Conservation (phyloP, 2,329 filamentous ascomycete species). For the Scytalidium sp. region DNA sequence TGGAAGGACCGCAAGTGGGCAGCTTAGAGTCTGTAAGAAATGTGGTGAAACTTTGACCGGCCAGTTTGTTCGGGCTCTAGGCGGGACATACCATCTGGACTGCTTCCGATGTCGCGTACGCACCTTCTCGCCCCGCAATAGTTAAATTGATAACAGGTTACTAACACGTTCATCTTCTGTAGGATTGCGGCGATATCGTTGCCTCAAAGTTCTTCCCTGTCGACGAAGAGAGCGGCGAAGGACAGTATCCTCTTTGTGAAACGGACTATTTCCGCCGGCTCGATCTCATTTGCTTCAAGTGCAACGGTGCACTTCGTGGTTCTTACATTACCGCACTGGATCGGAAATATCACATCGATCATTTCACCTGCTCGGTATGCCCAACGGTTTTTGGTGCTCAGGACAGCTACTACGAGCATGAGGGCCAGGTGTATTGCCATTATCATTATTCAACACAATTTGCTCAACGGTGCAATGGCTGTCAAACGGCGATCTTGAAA, state of each 20-base stretch:
- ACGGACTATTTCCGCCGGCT: conserved; percentile 95
- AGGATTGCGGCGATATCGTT: conserved; percentile 97
- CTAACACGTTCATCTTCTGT: conserved; percentile 22
- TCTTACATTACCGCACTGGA: conserved; percentile 98
- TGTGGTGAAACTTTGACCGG: conserved; percentile 85
- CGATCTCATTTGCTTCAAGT: conserved; percentile 86
- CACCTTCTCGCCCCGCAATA: conserved; percentile 7
- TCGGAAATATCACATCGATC: conserved; percentile 97
- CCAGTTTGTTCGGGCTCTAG: conserved; percentile 91
- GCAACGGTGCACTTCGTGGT: conserved; percentile 86
- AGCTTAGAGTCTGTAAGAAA: conserved; percentile 73
- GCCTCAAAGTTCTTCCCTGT: conserved; percentile 99
- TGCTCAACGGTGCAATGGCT: conserved; percentile 93
- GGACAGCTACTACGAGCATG: conserved; percentile 98
- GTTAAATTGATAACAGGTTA: conserved; percentile 8
- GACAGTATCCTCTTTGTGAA: conserved; percentile 94
- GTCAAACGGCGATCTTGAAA: conserved; percentile 94
- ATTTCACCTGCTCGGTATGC: conserved; percentile 97
- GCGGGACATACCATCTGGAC: conserved; percentile 93
- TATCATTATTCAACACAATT: conserved; percentile 99
- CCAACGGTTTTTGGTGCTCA: conserved; percentile 97
- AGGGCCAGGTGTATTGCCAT: conserved; percentile 94
- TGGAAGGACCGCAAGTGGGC: conserved; percentile 55
- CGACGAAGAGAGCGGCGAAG: conserved; percentile 80
- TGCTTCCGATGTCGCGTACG: conserved; percentile 94